Evolutionary conservation across 2,329 filamentous ascomycete genomes (phyloP).

Genomic region (Xylariaceae sp.): DNA sequence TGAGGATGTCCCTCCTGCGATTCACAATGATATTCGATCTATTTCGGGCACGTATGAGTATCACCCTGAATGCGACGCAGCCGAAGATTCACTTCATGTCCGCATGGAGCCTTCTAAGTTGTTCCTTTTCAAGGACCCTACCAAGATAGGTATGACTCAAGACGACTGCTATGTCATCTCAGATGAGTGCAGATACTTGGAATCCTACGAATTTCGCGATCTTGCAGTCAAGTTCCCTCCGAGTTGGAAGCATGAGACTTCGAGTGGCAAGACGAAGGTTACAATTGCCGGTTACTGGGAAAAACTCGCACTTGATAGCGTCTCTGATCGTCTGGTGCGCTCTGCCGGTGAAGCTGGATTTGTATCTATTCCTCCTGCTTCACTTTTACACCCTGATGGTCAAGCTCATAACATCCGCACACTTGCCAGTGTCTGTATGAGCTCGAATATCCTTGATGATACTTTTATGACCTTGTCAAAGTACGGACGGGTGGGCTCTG

Average conservation of each 20-base stretch:
- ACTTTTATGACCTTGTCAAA: slow-evolving; percentile 11
- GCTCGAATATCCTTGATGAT: slow-evolving; percentile 8
- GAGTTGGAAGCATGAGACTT: neutral
- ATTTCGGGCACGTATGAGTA: slow-evolving; percentile 20
- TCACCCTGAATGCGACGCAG: slow-evolving; percentile 29
- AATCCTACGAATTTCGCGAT: slow-evolving; percentile 33
- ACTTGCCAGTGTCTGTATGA: slow-evolving; percentile 11
- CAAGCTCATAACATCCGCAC: slow-evolving; percentile 3
- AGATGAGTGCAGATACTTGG: slow-evolving; percentile 25
- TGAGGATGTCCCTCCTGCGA: slow-evolving; percentile 3
- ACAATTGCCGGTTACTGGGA: slow-evolving; percentile 14
- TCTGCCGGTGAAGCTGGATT: slow-evolving; percentile 3
- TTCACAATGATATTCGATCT: slow-evolving; percentile 2
- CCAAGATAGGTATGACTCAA: slow-evolving; percentile 17
- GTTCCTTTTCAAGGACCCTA: slow-evolving; percentile 33
- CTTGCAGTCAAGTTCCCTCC: slow-evolving; percentile 21
- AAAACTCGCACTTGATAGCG: neutral
- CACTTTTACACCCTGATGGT: neutral
- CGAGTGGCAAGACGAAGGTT: neutral
- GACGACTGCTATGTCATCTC: slow-evolving; percentile 32
- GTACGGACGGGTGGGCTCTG: slow-evolving; percentile 1
- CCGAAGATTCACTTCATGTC: slow-evolving; percentile 29
- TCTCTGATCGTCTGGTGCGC: neutral
- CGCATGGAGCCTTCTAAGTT: neutral
- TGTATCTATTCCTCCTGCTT: neutral